A percentile compares a stretch with the other conserved stretches of the same genome.
phyloP scores from a whole-genome alignment of 2,329 filamentous ascomycete species.

The Botrytis cinerea region DNA sequence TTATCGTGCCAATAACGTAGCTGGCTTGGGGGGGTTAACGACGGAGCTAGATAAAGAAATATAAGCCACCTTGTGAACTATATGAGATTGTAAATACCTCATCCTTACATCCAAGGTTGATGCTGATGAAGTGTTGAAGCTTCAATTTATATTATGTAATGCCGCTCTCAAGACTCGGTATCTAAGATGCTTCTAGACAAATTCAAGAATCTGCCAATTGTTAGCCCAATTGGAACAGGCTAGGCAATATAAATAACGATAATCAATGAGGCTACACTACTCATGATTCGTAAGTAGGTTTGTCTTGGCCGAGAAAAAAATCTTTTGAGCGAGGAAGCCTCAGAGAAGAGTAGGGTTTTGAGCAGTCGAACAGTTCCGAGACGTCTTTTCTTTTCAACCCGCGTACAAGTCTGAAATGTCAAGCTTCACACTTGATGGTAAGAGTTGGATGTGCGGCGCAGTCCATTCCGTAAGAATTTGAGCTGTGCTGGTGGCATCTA shows the following conservation, averaged over 20 bases:
- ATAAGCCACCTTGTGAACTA: not conserved
- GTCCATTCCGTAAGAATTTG: not conserved
- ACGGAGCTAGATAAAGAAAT: not conserved
- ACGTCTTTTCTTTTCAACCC: not conserved
- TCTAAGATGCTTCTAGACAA: not conserved
- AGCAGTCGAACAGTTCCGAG: not conserved
- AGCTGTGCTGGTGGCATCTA: not conserved
- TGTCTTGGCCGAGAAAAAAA: not conserved
- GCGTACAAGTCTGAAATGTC: not conserved
- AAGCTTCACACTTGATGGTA: not conserved
- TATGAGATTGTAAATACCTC: not conserved
- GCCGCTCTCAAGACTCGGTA: not conserved
- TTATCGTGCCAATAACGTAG: conserved; percentile 7
- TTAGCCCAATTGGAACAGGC: not conserved
- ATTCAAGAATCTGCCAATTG: not conserved
- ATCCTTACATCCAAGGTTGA: not conserved
- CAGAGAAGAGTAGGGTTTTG: not conserved
- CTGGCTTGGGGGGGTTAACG: not conserved
- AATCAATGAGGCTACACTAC: not conserved
- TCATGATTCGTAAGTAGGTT: not conserved
- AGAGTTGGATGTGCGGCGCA: not conserved
- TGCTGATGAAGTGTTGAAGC: not conserved
- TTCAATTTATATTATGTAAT: not conserved
- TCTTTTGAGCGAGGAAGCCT: not conserved
- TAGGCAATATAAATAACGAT: not conserved